Conservation (phyloP, 768 basidiomycete genomes). For the Piloderma croceum region DNA sequence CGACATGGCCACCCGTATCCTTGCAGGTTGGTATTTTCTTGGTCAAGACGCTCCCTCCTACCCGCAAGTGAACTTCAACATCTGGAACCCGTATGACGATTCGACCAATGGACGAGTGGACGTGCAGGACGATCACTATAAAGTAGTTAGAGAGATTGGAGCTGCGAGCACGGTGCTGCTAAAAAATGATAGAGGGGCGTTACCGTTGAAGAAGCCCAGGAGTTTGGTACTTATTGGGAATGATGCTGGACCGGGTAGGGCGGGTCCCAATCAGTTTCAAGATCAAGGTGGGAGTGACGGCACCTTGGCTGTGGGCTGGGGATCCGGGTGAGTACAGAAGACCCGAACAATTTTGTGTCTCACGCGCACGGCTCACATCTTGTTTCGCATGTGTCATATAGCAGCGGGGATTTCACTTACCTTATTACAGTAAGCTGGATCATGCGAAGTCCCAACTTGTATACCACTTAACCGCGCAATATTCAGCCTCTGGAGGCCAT, state of each 20-base stretch:
- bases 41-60: conserved; percentile 37
- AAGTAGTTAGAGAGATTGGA: conserved; percentile 53
- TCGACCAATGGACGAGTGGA: conserved; percentile 42
- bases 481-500: conserved; percentile 36
- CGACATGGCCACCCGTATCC: conserved; percentile 67
- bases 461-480: no score
- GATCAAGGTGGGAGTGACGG: conserved; percentile 55
- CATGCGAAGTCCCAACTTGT: no score
- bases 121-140: conserved; percentile 55
- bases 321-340: conserved; percentile 17
- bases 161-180: conserved; percentile 59
- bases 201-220: conserved; percentile 43
- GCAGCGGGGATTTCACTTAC: conserved; percentile 49
- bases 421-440: conserved; percentile 43
- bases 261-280: conserved; percentile 48
- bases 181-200: conserved; percentile 45
- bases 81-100: conserved; percentile 37
- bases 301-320: conserved; percentile 57
- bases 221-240: conserved; percentile 50
- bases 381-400: conserved; percentile 24
- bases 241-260: conserved; percentile 48
- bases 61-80: conserved; percentile 58
- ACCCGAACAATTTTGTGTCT: not conserved
- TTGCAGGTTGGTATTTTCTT: conserved; percentile 64
- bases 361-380: no score